A percentile compares a stretch with the other conserved stretches of the same genome.
Conservation (phyloP, 140 eudicot genomes). For the Anethum foeniculum region DNA sequence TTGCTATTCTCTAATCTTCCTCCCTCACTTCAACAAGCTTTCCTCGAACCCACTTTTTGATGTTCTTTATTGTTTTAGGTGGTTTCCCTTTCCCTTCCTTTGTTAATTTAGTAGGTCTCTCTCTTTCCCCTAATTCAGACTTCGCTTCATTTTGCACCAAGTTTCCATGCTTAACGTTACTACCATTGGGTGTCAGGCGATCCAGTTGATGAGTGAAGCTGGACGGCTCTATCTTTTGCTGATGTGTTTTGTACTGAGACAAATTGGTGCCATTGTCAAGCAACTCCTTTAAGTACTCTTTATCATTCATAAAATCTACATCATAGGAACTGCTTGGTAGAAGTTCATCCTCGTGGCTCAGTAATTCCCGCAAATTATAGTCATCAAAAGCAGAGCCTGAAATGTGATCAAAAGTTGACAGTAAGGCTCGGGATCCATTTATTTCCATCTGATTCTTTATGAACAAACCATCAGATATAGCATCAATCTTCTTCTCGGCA, state of each 20-base stretch:
- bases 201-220: constrained; percentile 5
- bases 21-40: constrained; percentile 59
- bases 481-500: constrained; percentile 16
- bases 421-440: constrained; percentile 40
- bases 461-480: constrained; percentile 18
- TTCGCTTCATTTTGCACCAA: background rate
- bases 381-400: constrained; percentile 13
- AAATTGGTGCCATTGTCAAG: background rate
- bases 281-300: background rate
- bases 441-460: constrained; percentile 18
- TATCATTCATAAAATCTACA: constrained; percentile 9
- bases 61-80: constrained; percentile 8
- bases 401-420: constrained; percentile 4
- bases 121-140: constrained; percentile 14
- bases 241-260: constrained; percentile 19
- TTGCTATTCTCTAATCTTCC: constrained; percentile 16
- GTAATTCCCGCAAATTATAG: constrained; percentile 15
- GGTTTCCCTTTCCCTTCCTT: background rate
- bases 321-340: constrained; percentile 15
- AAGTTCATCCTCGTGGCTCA: constrained; percentile 10
- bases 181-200: constrained; percentile 13
- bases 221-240: constrained; percentile 5
- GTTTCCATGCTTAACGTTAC: background rate
- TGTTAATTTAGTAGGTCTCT: constrained; percentile 3
- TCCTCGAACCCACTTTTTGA: constrained; percentile 74